Evolutionary conservation across 176 grass and related monocot genomes (phyloP).

Genomic region (Musa schizocarpa): DNA sequence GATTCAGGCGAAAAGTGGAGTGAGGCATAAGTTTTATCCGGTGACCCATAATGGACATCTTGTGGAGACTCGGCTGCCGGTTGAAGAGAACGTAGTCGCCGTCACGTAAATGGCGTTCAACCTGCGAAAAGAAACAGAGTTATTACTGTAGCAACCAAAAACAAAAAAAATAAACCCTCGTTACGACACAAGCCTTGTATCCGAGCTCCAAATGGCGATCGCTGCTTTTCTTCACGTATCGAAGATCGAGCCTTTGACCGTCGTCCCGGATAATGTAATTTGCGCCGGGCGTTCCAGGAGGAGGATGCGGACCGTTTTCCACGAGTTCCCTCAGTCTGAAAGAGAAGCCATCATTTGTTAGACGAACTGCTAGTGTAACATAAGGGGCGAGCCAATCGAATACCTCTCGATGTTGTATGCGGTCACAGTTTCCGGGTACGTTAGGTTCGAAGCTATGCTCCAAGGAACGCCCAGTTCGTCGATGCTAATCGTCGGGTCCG

Average conservation of each 20-base stretch:
- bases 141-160: no score
- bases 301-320: constrained; percentile 88
- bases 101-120: constrained; percentile 84
- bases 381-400: background rate
- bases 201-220: constrained; percentile 95
- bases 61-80: constrained; percentile 91
- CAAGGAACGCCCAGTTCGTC: constrained; percentile 90
- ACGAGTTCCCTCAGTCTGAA: constrained; percentile 79
- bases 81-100: constrained; percentile 96
- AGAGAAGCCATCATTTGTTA: background rate
- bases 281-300: constrained; percentile 85
- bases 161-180: no score
- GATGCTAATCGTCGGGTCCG: constrained; percentile 92
- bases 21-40: constrained; percentile 98
- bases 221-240: constrained; percentile 94
- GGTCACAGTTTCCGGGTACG: constrained; percentile 93
- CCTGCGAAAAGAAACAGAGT: constrained; percentile 30
- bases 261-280: constrained; percentile 95
- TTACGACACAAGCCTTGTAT: constrained; percentile 39
- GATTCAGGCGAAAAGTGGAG: constrained; percentile 84
- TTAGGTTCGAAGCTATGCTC: constrained; percentile 94
- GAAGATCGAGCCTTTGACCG: constrained; percentile 87
- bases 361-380: background rate
- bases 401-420: constrained; percentile 97
- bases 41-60: constrained; percentile 99